These are phyloP conservation scores for Prunus fruticosa DNA, from an alignment of 306 rosid genomes.

Conservation along the genomic window DNA sequence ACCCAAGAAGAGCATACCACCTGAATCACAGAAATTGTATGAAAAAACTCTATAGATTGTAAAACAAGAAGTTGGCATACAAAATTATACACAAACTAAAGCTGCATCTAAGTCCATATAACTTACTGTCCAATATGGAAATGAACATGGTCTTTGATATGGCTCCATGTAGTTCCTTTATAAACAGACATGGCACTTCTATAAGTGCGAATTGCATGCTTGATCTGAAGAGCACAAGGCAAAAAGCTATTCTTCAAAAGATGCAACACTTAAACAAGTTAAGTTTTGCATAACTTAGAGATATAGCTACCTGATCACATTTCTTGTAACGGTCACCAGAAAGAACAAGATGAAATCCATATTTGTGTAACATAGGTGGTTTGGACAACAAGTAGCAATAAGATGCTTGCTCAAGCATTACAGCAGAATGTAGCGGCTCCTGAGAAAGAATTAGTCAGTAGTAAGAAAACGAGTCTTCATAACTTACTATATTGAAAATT, in stretches of 20 bases:
- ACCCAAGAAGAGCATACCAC: constrained; percentile 94
- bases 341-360: constrained; percentile 98
- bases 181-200: constrained; percentile 78
- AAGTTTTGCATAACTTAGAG: constrained; percentile 10
- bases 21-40: constrained; percentile 42
- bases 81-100: neutral
- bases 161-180: constrained; percentile 81
- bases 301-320: constrained; percentile 74
- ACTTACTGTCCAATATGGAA: constrained; percentile 97
- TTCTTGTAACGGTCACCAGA: constrained; percentile 96
- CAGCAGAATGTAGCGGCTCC: constrained; percentile 93
- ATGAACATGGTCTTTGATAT: constrained; percentile 87
- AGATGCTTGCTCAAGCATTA: constrained; percentile 99
- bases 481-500: constrained; percentile 1
- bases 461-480: constrained; percentile 25
- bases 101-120: constrained; percentile 19
- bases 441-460: constrained; percentile 37
- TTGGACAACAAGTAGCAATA: constrained; percentile 83
- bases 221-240: constrained; percentile 51
- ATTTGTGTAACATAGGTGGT: constrained; percentile 93
- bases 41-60: constrained; percentile 26
- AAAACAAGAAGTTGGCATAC: neutral
- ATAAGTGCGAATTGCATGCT: constrained; percentile 94
- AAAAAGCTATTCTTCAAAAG: constrained; percentile 19
- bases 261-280: constrained; percentile 9